Base-by-base conservation (phyloP, 768 basidiomycete species). In the Kockovaella imperatae region DNA sequence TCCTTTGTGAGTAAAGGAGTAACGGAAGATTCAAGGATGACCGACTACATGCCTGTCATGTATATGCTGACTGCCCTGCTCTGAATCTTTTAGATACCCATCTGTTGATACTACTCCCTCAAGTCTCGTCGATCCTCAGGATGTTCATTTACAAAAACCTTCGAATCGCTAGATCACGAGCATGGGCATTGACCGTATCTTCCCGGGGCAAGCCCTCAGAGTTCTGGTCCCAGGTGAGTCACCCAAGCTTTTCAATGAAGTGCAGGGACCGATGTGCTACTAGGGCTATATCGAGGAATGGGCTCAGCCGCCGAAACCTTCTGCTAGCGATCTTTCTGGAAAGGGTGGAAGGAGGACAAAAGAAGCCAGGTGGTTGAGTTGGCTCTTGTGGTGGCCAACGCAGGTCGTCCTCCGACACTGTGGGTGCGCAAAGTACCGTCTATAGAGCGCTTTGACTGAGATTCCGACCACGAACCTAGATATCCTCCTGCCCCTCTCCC, bases 91-190 rank as follows among this genome's bases (percentile, higher is more conserved):
- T 56, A 87, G 86, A 87, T 67, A 84, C 86, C 11, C 78, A 86
- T 0, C 65, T 85, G 13, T 74, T 88, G 44, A 77, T 89, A 46
- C 64, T 90, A 4, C 81, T 84, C 7, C 74, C 79, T 0, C 87
- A 91, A 73, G 64, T 86, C 29, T 84, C 85, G 0, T 71, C 72
- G 17, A 83, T 96, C 47, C 76, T 93, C 42, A 77, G 75, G 2
- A 91, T 84, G 74, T 91, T 91, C 73, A 78, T 96, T 42, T 77
- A 81, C 24, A 80, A 80, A 38, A 91, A 93, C 70, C 81, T 93
- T 39, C 78, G 80, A 23, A 78, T 89, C 35, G 86, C 88, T 0
- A 79, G 69, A 20, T 63, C 69, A 0, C 39, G 69, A 10, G 87
- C 80, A 10, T 72, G 66, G 55, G 70, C 82, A 17, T 83, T 90